phyloP scores from a whole-genome alignment of 1,284 basidiomycete genomes.

The Tremellales sp. region DNA sequence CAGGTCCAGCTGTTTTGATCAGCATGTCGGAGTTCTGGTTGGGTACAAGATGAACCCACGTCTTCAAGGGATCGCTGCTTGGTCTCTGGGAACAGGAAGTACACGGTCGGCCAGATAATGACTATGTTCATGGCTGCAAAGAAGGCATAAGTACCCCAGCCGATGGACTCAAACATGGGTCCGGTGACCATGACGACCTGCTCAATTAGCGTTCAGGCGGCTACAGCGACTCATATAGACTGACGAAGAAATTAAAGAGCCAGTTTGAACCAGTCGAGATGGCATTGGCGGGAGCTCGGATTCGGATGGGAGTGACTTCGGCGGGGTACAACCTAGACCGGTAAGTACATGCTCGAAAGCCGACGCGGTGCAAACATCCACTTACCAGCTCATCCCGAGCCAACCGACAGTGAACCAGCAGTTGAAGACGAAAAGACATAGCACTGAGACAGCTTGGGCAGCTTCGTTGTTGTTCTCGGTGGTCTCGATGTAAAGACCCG shows the following conservation, averaged over 20 bases:
- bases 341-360: no score
- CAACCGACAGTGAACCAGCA: conserved; percentile 41
- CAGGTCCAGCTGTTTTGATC: conserved; percentile 20
- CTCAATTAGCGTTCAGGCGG: not conserved
- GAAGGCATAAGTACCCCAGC: conserved; percentile 38
- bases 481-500: conserved; percentile 34
- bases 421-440: conserved; percentile 49
- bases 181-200: conserved; percentile 30
- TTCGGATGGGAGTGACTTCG: conserved; percentile 50
- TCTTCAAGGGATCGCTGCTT: conserved; percentile 32
- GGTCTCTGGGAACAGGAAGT: conserved; percentile 24
- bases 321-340: conserved; percentile 42
- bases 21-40: not conserved
- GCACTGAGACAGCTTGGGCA: conserved; percentile 44
- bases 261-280: conserved; percentile 60
- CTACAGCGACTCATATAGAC: not conserved
- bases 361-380: no score
- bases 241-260: conserved; percentile 34
- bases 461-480: conserved; percentile 19
- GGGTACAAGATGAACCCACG: not conserved
- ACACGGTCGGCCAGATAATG: conserved; percentile 37
- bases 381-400: conserved; percentile 29
- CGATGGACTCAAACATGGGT: conserved; percentile 37
- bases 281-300: conserved; percentile 65
- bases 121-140: conserved; percentile 39